Base-by-base conservation (phyloP, 352 stramenopile species). In the Pythium oligandrum region DNA sequence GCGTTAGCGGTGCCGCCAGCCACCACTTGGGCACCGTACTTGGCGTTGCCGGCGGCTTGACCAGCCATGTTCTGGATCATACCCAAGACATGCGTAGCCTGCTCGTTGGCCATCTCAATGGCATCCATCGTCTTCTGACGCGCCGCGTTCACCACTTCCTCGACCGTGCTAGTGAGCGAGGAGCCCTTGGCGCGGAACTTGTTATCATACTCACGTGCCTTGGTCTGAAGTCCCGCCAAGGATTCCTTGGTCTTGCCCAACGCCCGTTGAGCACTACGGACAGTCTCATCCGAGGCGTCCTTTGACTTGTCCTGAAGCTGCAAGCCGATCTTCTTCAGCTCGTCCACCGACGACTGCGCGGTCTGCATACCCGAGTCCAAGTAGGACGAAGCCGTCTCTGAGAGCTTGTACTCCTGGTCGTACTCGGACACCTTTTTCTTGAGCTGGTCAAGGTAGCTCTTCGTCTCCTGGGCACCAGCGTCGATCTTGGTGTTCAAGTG, bases 351-450 rank as follows among this genome's bases (percentile, higher is more conserved):
- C 11, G 59, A 30, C n/a, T 49, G 47, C 8, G 66, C 58, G 38
- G 55, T 55, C 44, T 67, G 63, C 37, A 78, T 73, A 11, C 59
- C 69, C 39, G 57, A 59, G 43, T 75, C 38, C 45, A 90, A 61
- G 57, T 79, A 88, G 43, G 74, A 36, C 0, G 53, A 55, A 26
- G 79, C 75, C 30, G 73, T 73, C 59, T 79, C 58, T 8, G 65
- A 69, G 42, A 78, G 52, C 43, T 75, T 51, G 67, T 86, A 59
- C 6, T 74, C 37, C 53, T 66, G 47, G 58, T 86, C 69, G 40
- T 83, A 88, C 10, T 80, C 67, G 34, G 75, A 57, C 5, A 88
- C 57, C 43, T 69, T 70, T 53, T 81, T 78, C 44, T 79, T 83
- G 47, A 88, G 63, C 73, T 83, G 57, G 12, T 68, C 70, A 52